Percentiles rank a stretch among this genome's conserved stretches.
Conservation (phyloP, 768 basidiomycete genomes). For the Scleroderma bovista region DNA sequence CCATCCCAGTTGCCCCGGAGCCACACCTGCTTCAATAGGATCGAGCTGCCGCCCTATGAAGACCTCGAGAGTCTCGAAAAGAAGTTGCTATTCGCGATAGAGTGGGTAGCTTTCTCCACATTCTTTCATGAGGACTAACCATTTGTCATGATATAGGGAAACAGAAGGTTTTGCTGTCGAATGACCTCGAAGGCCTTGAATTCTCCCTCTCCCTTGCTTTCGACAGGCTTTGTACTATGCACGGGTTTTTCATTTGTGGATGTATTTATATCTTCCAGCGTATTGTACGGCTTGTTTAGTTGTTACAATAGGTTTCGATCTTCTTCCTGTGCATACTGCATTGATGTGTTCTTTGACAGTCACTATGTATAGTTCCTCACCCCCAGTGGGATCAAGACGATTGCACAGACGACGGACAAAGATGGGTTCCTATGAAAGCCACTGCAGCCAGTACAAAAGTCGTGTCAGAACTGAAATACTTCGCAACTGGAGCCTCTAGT, state of each 20-base stretch:
- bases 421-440: too few species aligned
- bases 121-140: conserved; percentile 5
- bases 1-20: conserved; percentile 81
- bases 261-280: background rate
- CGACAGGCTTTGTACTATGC: background rate
- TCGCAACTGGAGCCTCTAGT: too few species aligned
- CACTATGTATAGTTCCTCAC: background rate
- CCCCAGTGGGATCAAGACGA: too few species aligned
- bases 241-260: background rate
- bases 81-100: conserved; percentile 79
- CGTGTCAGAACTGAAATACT: too few species aligned
- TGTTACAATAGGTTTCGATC: background rate
- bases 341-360: background rate
- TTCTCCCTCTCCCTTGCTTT: conserved; percentile 3
- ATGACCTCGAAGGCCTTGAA: too few species aligned
- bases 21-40: conserved; percentile 91
- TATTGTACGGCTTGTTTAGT: too few species aligned
- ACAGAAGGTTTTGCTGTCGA: conserved; percentile 74
- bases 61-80: conserved; percentile 83
- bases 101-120: conserved; percentile 46
- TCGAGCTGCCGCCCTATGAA: conserved; percentile 86
- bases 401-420: too few species aligned
- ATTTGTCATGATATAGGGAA: conserved; percentile 40
- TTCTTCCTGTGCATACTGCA: background rate
- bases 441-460: too few species aligned